Evolutionary conservation across 1,139 yeast species (phyloP), one percentile per base, ranked within the genome.

Genomic region (Trichomonascaceae sp.): DNA sequence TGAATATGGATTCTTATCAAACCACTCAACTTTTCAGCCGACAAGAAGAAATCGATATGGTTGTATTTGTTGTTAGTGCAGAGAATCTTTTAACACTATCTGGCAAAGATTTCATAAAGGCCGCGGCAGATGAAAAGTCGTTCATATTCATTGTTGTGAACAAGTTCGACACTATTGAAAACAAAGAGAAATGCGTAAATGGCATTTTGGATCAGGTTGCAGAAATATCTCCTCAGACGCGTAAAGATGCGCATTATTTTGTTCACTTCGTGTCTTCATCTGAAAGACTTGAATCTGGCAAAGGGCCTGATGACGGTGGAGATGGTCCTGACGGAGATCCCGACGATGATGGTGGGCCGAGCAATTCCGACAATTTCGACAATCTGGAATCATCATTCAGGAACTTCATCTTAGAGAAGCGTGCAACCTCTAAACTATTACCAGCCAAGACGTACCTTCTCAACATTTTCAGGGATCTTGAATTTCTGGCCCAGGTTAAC

Each of bases 41-140:
- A 58, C 99, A 95, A 71, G 99, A 95, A 66, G 99, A 95, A 66
- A 95, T 95, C 61, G 99, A 95, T 68, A 76, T 95, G 63, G 96
- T 95, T 8, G 93, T 95, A 0, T 95, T 95, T 74, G 99, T 95
- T 4, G 96, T 95, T 4, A 87, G 87, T 67, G 96, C 99, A 0
- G 98, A 91, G 66, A 95, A 95, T 64, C 98, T 93, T 68, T 87
- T 95, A 65, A 95, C 99, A 0, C 75, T 89, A 53, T 87, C 96
- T 0, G 98, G 98, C 0, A 87, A 89, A 63, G 99, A 95, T 65
- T 95, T 95, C 64, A 88, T 95, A 54, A 78, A 93, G 3, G 83
- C 89, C 45, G 96, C 97, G 1, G 93, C 96, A 1, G 84, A 85
- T 53, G 99, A 95, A 64, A 93, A 91, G 71, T 84, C 95, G 58